Evolutionary conservation across 2,329 filamentous ascomycete species (phyloP), one percentile per base, ranked within the genome.

Genomic region (Aspergillus amoenus): DNA sequence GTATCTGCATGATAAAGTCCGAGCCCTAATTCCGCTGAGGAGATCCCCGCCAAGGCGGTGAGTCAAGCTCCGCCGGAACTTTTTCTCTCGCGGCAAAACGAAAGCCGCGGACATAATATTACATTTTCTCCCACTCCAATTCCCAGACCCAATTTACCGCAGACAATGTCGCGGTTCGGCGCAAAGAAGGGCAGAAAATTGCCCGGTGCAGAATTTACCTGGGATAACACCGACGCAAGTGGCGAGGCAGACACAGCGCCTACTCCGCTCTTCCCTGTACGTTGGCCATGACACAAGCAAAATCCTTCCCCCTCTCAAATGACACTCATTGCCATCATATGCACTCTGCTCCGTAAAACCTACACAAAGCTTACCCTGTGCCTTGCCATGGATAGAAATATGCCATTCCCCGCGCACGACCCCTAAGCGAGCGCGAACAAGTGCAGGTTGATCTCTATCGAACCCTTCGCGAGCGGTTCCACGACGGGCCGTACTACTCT

Each of bases 401-500:
- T 57, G 64, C 64, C 27, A 59, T 75, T 7, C 73, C 75, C 4
- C 63, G 61, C 45, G 69, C 70, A 21, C 68, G 70, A 34, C 66
- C 65, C 6, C 64, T 77, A 44, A 68, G 56, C n/a, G 58, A 59
- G 5, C 65, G 66, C 40, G 84, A 87, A 71, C 73, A 74, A 55
- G 66, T 66, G 4, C 75, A 79, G 59, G 75, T 85, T 49, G 74
- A 80, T 51, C 69, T 78, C 57, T 83, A 82, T 65, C 78, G 82
- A 7, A 70, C 70, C 1, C 71, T 86, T 4, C 82, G 82, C 61
- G 80, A 82, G 46, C 76, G 76, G 44, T 80, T 84, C 56, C 83
- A 84, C 64, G 81, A 85, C 46, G 84, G 84, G 0, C 83, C 84
- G 0, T 81, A 84, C 60, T 87, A 84, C 71, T 81, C 82, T 0